Evolutionary conservation across 225 moss, liverwort and hornwort genomes (phyloP).

Genomic region (Bryoerythrophyllum caledonicum): DNA sequence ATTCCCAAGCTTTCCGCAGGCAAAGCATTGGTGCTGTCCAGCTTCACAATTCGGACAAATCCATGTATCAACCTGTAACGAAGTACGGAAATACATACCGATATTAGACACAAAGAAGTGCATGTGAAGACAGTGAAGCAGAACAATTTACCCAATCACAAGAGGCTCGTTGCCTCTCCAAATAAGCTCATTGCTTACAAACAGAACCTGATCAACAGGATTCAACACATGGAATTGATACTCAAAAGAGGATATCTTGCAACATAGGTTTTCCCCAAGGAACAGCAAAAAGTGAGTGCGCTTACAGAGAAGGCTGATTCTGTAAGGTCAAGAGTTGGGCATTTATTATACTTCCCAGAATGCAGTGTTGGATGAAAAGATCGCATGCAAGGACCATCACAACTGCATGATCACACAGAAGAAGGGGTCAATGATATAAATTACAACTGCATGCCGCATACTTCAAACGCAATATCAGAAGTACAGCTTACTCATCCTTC

Average conservation of each 20-base stretch:
- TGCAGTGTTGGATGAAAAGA: slow-evolving; percentile 45
- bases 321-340: slow-evolving; percentile 37
- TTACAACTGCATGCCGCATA: not conserved
- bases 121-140: not conserved
- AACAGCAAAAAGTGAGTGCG: not conserved
- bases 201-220: slow-evolving; percentile 1
- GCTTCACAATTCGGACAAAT: slow-evolving; percentile 48
- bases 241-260: not conserved
- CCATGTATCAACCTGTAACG: slow-evolving; percentile 34
- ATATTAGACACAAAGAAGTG: slow-evolving; percentile 10
- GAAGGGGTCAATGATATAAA: slow-evolving; percentile 1
- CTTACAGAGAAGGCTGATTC: slow-evolving; percentile 31
- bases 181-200: not conserved
- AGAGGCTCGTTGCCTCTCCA: not conserved
- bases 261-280: not conserved
- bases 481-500: not conserved
- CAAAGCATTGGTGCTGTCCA: slow-evolving; percentile 53
- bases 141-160: not conserved
- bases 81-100: not conserved
- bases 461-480: slow-evolving; percentile 3
- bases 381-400: slow-evolving; percentile 59
- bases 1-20: slow-evolving; percentile 49
- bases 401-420: slow-evolving; percentile 39
- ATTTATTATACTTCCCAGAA: slow-evolving; percentile 38
- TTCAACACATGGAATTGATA: not conserved